Base-by-base conservation (phyloP, 768 basidiomycete species). In the Strobilomyces dryophilus region DNA sequence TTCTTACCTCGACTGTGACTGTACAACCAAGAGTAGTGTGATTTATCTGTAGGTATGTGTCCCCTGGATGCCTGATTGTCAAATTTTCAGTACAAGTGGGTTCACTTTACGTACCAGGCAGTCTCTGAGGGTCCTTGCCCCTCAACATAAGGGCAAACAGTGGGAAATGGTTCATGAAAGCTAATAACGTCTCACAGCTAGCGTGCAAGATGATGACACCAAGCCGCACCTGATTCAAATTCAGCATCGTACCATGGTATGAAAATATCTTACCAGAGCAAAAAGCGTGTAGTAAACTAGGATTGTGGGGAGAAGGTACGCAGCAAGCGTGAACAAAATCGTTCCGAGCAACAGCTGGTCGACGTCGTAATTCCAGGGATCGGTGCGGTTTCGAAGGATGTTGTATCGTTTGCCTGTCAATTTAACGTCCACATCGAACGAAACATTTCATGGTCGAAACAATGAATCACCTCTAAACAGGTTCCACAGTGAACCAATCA, bases 331-430 rank as follows among this genome's bases (percentile, higher is more conserved):
- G 74, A 94, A 91, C 47, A 95, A 72, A 50, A 92, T 84, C 0
- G 97, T 95, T 5, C 95, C 95, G 34, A 98, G 87, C n/a, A 98
- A 75, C 2, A 98, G 79, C 65, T 98, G 93, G 67, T 98, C 95
- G 26, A 94, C 77, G 49, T 93, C 90, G 61, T 97, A 98, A 51
- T 86, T 81, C 82, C 90, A 93, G 0, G 87, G 80, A 63, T 98
- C 97, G 4, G 84, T 86, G n/a, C 95, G 83, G 48, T 87, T 80
- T 31, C 95, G 83, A 7, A 99, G 74, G 9, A 85, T 82, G 65
- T 98, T 98, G 63, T 82, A 86, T 44, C 93, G 80, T 70, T 91
- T 98, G 1, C 95, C 94, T 95, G 57, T 46, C 8, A 8, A 29
- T 24, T 44, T 18, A 20, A 32, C 14, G 52, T 57, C 37, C 50